Evolutionary conservation across 345 rosid species (phyloP), one percentile per base, ranked within the genome.

Genomic region (Arabis hirsuta): DNA sequence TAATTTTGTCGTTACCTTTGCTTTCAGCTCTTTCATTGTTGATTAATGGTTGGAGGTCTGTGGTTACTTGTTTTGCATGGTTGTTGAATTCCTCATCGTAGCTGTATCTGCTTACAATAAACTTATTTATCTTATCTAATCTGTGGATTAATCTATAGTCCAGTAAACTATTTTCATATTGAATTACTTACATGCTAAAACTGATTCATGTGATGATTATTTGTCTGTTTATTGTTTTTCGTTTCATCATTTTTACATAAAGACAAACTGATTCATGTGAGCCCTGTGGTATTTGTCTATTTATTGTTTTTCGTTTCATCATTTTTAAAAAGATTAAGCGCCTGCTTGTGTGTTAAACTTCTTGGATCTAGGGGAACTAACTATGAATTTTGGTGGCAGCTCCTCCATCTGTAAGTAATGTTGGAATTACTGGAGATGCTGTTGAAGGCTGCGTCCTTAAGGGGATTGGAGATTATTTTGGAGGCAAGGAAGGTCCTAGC

Each of bases 401-500:
- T 72, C 84, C 92, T 81, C 98, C 98, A 63, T 89, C 97, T 13
- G 95, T 88, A 55, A 76, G 78, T 67, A 83, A 89, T 83, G 90
- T 91, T 48, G 81, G 55, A 68, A 88, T 94, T 71, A 32, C 80
- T 80, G 98, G 98, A 81, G 96, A 89, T 76, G 66, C 77, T 70
- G 84, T 94, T 71, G 98, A 94, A 87, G 96, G 92, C 69, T 80
- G 75, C 81, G 43, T 78, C 52, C 70, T 94, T 57, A 91, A 85
- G 82, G 97, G 97, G 61, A 84, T 73, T 73, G 98, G 96, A 45
- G 82, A 86, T 69, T 94, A 94, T 85, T 94, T 94, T 81, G 98
- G 98, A 55, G 98, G 98, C 75, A 83, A 78, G 85, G 98, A 94
- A 74, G 97, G 98, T 73, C 98, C 98, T 19, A 94, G 96, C 91